Conservation (phyloP, 352 stramenopile species). For the Phytophthora megakarya region DNA sequence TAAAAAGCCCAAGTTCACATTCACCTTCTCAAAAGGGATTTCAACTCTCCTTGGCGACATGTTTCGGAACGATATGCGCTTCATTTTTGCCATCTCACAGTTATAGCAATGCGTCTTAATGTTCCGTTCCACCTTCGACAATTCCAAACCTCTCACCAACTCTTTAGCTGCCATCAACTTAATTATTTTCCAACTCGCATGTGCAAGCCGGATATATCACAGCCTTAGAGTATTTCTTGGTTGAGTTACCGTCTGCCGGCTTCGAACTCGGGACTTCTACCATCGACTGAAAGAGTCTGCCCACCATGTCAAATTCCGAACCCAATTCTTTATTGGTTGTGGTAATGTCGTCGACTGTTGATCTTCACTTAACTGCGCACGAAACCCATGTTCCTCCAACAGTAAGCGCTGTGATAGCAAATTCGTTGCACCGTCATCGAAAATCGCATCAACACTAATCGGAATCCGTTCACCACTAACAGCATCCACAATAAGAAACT, state of each 20-base stretch:
- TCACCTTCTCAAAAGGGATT: slow-evolving; percentile 4
- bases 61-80: slow-evolving; percentile 13
- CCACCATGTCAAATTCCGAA: slow-evolving; percentile 3
- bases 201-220: slow-evolving; percentile 7
- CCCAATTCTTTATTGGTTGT: slow-evolving; percentile 1
- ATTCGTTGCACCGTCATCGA: slow-evolving; percentile 13
- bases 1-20: slow-evolving; percentile 14
- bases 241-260: not conserved
- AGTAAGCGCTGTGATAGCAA: not conserved
- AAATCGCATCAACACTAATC: slow-evolving; percentile 11
- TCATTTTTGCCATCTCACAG: slow-evolving; percentile 23
- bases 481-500: not conserved
- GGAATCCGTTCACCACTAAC: not conserved
- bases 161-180: slow-evolving; percentile 6
- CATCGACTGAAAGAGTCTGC: slow-evolving; percentile 3
- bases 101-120: not conserved
- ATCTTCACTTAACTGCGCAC: slow-evolving; percentile 3
- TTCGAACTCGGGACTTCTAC: not conserved
- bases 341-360: not conserved
- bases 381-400: slow-evolving; percentile 2
- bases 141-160: not conserved
- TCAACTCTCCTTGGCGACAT: not conserved
- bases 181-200: slow-evolving; percentile 11
- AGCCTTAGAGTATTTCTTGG: not conserved
- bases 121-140: not conserved